These are phyloP conservation scores for Aspergillus niger DNA, from an alignment of 2,329 filamentous ascomycete species.

Conservation along the genomic window DNA sequence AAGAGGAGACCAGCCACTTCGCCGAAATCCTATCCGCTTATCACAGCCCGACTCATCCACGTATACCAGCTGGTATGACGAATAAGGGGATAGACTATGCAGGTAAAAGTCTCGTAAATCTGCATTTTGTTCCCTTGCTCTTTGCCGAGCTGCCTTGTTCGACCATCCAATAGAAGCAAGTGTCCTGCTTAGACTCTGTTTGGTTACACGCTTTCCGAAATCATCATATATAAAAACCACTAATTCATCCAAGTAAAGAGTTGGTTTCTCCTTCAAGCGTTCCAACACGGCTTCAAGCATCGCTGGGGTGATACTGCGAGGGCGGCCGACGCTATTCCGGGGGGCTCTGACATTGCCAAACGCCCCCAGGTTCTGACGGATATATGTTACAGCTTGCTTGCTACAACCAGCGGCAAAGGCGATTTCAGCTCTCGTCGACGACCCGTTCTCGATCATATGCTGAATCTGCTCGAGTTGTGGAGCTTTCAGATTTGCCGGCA, in stretches of 20 bases:
- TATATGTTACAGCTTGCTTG: too few relatives aligned
- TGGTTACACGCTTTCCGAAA: background rate
- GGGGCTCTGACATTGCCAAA: background rate
- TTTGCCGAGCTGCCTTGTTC: background rate
- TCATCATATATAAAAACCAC: background rate
- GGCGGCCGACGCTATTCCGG: background rate
- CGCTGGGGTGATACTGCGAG: background rate
- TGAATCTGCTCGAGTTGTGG: slow-evolving; percentile 4
- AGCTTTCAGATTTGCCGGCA: slow-evolving; percentile 2
- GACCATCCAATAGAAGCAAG: background rate
- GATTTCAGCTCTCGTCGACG: too few relatives aligned
- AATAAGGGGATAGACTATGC: background rate
- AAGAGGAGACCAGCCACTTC: background rate
- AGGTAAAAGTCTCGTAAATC: background rate
- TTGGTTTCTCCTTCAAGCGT: background rate
- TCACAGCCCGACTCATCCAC: background rate
- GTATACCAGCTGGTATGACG: background rate
- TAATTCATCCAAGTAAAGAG: background rate
- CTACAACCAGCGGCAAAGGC: too few relatives aligned
- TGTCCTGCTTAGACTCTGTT: background rate
- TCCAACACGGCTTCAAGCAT: background rate
- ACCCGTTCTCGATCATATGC: background rate
- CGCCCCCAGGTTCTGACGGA: background rate
- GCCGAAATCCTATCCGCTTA: background rate
- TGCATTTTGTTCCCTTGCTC: background rate